These are phyloP conservation scores for Pseudogymnoascus sp. DNA, from an alignment of 2,329 filamentous ascomycete genomes.

Conservation along the genomic window DNA sequence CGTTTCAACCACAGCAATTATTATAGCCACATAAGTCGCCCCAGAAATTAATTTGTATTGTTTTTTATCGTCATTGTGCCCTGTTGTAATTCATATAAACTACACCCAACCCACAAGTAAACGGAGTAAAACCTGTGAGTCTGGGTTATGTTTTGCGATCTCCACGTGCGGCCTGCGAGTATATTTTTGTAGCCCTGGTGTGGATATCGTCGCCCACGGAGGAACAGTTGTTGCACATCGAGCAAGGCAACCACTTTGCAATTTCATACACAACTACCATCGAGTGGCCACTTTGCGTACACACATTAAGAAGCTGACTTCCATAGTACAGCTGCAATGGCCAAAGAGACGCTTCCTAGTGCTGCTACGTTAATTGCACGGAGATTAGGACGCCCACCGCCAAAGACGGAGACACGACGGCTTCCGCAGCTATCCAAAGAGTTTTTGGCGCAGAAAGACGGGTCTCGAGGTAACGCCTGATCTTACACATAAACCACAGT, in stretches of 20 bases:
- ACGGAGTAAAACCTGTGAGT: background rate
- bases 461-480: background rate
- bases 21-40: no score
- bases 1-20: no score
- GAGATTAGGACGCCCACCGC: background rate
- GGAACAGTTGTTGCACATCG: background rate
- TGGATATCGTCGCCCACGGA: no score
- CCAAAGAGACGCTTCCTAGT: no score
- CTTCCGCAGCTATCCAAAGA: background rate
- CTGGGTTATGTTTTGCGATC: background rate
- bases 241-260: background rate
- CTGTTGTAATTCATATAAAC: background rate
- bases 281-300: background rate
- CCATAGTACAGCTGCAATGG: background rate
- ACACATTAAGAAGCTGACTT: background rate
- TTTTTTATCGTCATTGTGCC: no score
- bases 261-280: background rate
- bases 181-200: background rate
- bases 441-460: background rate
- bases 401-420: background rate
- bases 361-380: background rate
- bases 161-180: background rate
- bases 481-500: background rate
- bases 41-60: no score
- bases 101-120: background rate